Conservation (phyloP, 345 rosid genomes). For the Atalantia buxifolia region DNA sequence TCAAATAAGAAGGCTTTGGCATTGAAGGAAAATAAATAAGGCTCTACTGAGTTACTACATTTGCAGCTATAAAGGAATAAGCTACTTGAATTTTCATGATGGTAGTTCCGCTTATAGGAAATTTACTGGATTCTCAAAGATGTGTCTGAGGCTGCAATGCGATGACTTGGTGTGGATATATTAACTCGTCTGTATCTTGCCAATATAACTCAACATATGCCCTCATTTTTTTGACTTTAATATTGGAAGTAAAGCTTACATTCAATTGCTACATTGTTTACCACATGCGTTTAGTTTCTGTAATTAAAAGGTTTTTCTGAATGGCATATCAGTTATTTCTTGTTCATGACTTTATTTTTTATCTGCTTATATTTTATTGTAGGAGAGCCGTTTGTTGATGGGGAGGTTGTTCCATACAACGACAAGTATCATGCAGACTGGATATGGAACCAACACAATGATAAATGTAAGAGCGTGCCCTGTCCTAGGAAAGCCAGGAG, state of each 20-base stretch:
- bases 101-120: neutral
- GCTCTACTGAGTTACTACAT: neutral
- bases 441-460: slow-evolving; percentile 27
- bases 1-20: neutral
- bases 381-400: slow-evolving; percentile 41
- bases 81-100: neutral
- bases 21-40: neutral
- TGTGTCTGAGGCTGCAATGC: neutral
- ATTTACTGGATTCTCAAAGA: neutral
- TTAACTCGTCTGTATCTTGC: neutral
- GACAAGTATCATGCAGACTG: slow-evolving; percentile 38
- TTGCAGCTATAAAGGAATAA: neutral
- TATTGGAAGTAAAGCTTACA: neutral
- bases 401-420: slow-evolving; percentile 34
- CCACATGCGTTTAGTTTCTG: neutral
- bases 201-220: neutral
- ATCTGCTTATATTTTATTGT: neutral
- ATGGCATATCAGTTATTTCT: neutral
- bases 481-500: slow-evolving; percentile 24
- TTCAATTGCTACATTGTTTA: neutral
- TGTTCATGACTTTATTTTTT: neutral
- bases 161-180: neutral
- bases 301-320: neutral
- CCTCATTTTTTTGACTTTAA: neutral
- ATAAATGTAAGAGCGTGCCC: slow-evolving; percentile 1